Evolutionary conservation across 2,329 filamentous ascomycete genomes (phyloP), one percentile per base, ranked within the genome.

Genomic region (Colletotrichum orbiculare): DNA sequence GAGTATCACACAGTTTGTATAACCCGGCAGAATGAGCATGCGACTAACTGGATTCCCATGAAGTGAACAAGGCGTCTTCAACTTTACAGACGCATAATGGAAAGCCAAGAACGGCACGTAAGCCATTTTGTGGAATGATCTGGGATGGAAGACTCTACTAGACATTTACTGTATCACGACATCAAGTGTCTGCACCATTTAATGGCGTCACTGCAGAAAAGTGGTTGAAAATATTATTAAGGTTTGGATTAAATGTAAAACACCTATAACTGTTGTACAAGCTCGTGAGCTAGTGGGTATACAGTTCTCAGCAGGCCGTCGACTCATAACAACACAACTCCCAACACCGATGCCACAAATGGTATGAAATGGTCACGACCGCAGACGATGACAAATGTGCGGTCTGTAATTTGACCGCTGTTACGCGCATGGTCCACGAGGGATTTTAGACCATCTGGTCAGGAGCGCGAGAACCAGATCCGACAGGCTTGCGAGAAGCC

Each of bases 401-500:
- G 17, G 17, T 17, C 17, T 17, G 7, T 4, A 25, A 1, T 25
- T 25, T 5, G 4, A 43, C 13, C 13, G 38, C 38, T 9, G 3
- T 13, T 13, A 41, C 38, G 6, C 38, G 5, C 9, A 41, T 41
- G 38, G 6, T 41, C 38, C 38, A 9, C 38, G 38, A 9, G 38
- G 3, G 38, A 9, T 2, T 35, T 64, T 42, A 66, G 10, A 66
- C 64, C 64, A 66, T 66, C 0, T 47, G 38, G 1, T 66, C 64
- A 10, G 64, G 64, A 6, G 46, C 59, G 0, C 64, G 54, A 3
- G 54, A 46, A 2, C 64, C 64, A 11, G 64, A 59, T 4, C 60
- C 64, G 5, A 64, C 60, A 15, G 64, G 60, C 64, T 66, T 66
- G 54, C 64, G 64, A 37, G 60, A 25, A 1, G 25, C 25, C 25